phyloP scores from a whole-genome alignment of 129 eudicot genomes.

The Flaveria trinervia region DNA sequence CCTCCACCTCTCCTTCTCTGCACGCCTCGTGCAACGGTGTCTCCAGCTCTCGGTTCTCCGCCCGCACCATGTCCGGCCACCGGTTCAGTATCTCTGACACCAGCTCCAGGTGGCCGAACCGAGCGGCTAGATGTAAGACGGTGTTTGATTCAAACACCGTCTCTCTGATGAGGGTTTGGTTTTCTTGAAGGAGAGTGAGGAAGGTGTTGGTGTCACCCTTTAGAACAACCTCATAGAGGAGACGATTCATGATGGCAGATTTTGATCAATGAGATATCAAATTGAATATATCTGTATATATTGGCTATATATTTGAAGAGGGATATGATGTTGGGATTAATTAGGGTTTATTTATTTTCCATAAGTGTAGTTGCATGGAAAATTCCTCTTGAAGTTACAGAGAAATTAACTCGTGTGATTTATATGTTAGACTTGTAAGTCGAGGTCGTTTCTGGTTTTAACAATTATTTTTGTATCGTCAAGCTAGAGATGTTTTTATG shows the following conservation, averaged over 20 bases:
- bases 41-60: conserved; percentile 50
- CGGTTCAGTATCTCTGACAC: conserved; percentile 35
- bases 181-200: conserved; percentile 33
- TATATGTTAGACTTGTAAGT: too few species aligned
- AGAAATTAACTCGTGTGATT: background rate
- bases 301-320: background rate
- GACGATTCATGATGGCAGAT: conserved; percentile 38
- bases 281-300: background rate
- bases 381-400: background rate
- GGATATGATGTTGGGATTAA: background rate
- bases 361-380: conserved; percentile 23
- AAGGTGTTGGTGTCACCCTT: conserved; percentile 44
- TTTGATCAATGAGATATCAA: background rate
- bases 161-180: conserved; percentile 30
- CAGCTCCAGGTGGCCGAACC: conserved; percentile 50
- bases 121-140: conserved; percentile 51
- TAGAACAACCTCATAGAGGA: conserved; percentile 28
- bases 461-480: too few species aligned
- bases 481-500: too few species aligned
- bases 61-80: conserved; percentile 43
- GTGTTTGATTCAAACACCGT: conserved; percentile 39
- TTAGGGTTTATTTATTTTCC: conserved; percentile 22
- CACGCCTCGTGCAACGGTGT: conserved; percentile 61
- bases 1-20: conserved; percentile 46
- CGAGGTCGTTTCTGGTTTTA: too few species aligned